These are phyloP conservation scores for Eucalyptus curtisii DNA, from an alignment of 345 rosid genomes.

Conservation along the genomic window DNA sequence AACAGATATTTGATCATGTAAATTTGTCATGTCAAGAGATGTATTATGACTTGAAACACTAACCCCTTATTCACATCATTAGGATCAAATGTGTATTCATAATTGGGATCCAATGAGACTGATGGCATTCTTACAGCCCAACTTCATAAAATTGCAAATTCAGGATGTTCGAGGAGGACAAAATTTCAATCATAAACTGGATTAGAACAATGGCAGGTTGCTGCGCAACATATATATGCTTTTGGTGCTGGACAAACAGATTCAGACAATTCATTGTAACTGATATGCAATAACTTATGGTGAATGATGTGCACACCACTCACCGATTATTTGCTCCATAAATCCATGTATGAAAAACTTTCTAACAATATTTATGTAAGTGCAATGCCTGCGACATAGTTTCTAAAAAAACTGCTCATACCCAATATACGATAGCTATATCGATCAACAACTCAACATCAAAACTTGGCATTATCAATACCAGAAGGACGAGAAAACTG, in stretches of 20 bases:
- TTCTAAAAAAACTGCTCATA: background rate
- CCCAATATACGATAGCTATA: background rate
- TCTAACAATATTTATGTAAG: rapidly evolving
- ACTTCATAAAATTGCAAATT: too few relatives aligned
- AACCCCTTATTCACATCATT: too few relatives aligned
- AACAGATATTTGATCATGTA: rapidly evolving
- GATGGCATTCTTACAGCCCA: too few relatives aligned
- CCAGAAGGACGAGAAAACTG: background rate
- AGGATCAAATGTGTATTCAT: too few relatives aligned
- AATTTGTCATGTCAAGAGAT: rapidly evolving
- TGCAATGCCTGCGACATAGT: background rate
- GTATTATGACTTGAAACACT: rapidly evolving
- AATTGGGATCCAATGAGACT: too few relatives aligned
- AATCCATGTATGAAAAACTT: background rate
- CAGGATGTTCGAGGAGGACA: too few relatives aligned
- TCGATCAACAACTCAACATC: background rate
- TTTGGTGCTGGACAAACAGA: background rate
- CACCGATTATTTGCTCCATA: background rate
- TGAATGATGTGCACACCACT: background rate
- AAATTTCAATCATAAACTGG: background rate
- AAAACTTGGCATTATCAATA: background rate
- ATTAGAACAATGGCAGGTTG: background rate
- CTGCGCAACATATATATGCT: background rate
- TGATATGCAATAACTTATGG: background rate
- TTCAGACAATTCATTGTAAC: background rate